Evolutionary conservation across 2,329 filamentous ascomycete species (phyloP), one percentile per base, ranked within the genome.

Genomic region (Intubia oerlemansii): DNA sequence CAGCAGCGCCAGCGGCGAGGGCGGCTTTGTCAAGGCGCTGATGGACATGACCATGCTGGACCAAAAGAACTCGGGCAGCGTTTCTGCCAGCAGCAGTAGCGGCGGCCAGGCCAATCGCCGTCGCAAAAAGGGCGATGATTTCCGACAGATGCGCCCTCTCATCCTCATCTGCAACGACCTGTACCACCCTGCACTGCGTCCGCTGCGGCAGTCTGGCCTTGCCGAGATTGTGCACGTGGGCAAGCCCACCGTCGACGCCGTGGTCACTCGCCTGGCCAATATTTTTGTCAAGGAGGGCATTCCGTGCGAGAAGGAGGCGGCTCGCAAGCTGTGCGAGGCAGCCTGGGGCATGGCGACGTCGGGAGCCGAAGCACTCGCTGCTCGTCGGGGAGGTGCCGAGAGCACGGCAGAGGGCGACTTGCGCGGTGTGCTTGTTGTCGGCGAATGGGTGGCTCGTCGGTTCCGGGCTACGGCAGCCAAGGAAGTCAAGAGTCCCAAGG

Each of bases 121-220:
- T 7, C 50, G 59, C 34, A 44, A 47, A 27, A 66, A 58, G 39
- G 74, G 73, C 0, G 85, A 95, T 42, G 75, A 73, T 33, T 98
- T 98, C 45, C 67, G 77, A 24, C 63, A 93, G 36, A 66, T 91
- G 51, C 65, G 88, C 25, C 88, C 88, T 0, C 57, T 98, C 17
- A 81, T 98, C 28, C 59, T 98, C 27, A 88, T 98, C 40, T 98
- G 88, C 56, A 98, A 98, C 42, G 90, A 98, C 47, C 70, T 95
- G 1, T 98, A 98, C 44, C 82, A 92, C 40, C 73, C 85, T 4
- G 79, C 84, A 13, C 60, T 98, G 23, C 67, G 82, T 17, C 82
- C 80, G 0, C 57, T 98, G 7, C 70, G 88, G n/a, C 77, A 85
- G 37, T 84, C 81, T 0, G 69, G 59, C 5, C 53, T 88, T 28